Evolutionary conservation across 805 yeast species (phyloP).

Genomic region (Debaryomyces tyrocola): DNA sequence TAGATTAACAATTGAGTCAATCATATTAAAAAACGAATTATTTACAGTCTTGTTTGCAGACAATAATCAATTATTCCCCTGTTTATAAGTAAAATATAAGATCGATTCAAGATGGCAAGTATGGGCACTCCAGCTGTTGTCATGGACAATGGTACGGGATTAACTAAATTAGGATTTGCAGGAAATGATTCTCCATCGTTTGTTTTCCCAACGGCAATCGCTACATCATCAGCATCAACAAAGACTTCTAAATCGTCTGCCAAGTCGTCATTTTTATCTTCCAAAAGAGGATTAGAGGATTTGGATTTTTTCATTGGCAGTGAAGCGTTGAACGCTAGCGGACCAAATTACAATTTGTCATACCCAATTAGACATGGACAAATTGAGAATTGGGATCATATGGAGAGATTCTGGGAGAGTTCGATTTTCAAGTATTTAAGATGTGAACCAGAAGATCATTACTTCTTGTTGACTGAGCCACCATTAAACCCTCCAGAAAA

Average conservation of each 20-base stretch:
- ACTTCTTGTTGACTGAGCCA: conserved; percentile 93
- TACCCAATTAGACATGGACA: conserved; percentile 98
- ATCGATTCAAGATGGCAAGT: conserved; percentile 46
- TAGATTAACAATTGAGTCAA: background rate
- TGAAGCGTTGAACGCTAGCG: conserved; percentile 91
- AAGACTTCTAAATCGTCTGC: conserved; percentile 44
- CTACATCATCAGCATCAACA: conserved; percentile 60
- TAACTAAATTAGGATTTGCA: conserved; percentile 96
- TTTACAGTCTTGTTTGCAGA: background rate
- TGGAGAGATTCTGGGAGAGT: conserved; percentile 99
- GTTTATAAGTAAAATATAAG: background rate
- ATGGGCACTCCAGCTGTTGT: conserved; percentile 89
- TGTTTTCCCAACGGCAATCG: conserved; percentile 95
- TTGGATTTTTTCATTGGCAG: conserved; percentile 94
- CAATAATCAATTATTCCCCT: background rate
- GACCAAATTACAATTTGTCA: conserved; percentile 80
- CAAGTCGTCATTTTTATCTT: conserved; percentile 52
- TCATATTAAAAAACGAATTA: background rate
- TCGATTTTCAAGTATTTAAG: conserved; percentile 94
- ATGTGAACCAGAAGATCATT: conserved; percentile 99
- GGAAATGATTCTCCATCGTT: conserved; percentile 98
- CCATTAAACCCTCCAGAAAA: conserved; percentile 99
- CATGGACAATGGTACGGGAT: conserved; percentile 98
- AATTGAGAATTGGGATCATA: conserved; percentile 98
- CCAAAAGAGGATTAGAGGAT: conserved; percentile 89